Conservation (phyloP, 495 filamentous ascomycete genomes). For the Annulohypoxylon stygium region DNA sequence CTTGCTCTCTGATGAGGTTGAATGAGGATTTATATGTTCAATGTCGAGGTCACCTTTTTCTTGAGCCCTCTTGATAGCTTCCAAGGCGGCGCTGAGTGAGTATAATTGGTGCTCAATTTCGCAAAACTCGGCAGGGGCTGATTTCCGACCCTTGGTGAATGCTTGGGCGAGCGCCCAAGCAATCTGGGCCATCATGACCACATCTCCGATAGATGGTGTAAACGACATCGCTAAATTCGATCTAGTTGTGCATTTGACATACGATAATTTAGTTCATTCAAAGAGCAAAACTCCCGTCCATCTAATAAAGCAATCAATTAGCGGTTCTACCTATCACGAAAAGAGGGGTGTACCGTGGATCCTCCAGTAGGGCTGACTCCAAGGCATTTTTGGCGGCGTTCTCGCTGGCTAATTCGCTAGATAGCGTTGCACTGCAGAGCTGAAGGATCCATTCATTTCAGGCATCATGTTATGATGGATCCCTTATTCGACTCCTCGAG, state of each 20-base stretch:
- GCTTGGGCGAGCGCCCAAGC: constrained; percentile 13
- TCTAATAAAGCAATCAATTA: neutral
- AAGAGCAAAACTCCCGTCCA: neutral
- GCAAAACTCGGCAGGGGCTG: constrained; percentile 13
- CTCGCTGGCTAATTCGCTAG: neutral
- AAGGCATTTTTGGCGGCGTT: neutral
- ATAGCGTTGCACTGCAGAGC: neutral
- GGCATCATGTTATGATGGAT: neutral
- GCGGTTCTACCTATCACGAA: neutral
- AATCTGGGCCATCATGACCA: constrained; percentile 17
- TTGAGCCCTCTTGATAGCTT: constrained; percentile 11
- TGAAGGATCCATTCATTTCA: neutral
- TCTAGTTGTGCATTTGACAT: neutral
- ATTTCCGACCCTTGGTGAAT: constrained; percentile 19
- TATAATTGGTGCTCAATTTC: constrained; percentile 15
- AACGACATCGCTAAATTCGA: neutral
- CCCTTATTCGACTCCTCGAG: neutral
- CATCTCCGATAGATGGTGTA: constrained; percentile 21
- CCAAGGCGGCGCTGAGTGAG: constrained; percentile 15
- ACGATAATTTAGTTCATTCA: neutral
- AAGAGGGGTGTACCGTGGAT: neutral
- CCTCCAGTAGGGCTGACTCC: constrained; percentile 1
- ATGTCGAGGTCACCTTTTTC: neutral
- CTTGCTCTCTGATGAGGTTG: neutral
- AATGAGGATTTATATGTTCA: neutral